These are phyloP conservation scores for Quercus gilva DNA, from an alignment of 306 rosid genomes.

Conservation along the genomic window DNA sequence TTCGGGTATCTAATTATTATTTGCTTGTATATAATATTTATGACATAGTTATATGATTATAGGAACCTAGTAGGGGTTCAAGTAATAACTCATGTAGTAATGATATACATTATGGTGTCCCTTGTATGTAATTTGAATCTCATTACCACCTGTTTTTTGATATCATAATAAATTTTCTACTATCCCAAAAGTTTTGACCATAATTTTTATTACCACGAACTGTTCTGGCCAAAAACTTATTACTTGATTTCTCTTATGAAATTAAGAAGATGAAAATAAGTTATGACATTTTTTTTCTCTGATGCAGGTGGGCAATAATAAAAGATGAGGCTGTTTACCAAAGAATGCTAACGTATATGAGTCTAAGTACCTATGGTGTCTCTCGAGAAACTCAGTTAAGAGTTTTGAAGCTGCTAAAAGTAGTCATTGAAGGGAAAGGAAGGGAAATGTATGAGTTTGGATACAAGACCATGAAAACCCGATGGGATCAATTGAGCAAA, in stretches of 20 bases:
- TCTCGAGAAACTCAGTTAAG: conserved; percentile 51
- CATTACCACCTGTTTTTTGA: too few relatives aligned
- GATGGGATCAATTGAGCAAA: conserved; percentile 37
- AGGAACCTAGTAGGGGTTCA: neutral
- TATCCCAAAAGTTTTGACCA: too few relatives aligned
- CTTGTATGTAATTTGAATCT: too few relatives aligned
- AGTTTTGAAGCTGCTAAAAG: conserved; percentile 38
- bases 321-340: conserved; percentile 43
- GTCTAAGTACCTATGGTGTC: conserved; percentile 22
- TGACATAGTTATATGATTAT: neutral
- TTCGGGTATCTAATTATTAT: conserved; percentile 31
- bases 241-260: too few relatives aligned
- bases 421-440: conserved; percentile 25
- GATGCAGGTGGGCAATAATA: conserved; percentile 52
- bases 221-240: too few relatives aligned
- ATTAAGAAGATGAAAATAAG: too few relatives aligned
- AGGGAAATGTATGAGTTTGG: conserved; percentile 42
- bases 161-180: too few relatives aligned
- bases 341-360: conserved; percentile 28
- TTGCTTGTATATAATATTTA: neutral
- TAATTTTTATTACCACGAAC: too few relatives aligned
- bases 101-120: too few relatives aligned
- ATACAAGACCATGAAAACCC: conserved; percentile 27
- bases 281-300: neutral
- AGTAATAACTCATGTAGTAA: too few relatives aligned